Base-by-base conservation (phyloP, 2,329 filamentous ascomycete species). In the Phoma sp. region DNA sequence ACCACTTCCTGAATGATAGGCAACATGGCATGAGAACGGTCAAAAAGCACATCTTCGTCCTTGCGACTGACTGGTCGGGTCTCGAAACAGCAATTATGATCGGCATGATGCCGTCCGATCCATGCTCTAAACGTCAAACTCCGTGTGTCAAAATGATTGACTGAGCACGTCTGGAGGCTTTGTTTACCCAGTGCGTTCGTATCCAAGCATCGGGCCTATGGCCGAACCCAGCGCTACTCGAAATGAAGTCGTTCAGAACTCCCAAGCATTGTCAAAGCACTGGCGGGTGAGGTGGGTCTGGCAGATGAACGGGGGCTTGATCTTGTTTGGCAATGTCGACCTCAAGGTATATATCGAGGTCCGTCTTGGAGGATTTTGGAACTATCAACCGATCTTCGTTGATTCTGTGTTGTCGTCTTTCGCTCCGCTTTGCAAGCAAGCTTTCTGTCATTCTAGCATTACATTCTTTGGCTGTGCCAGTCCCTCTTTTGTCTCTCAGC, bases 401-500 rank as follows among this genome's bases (percentile, higher is more conserved):
- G 52, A 58, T 51, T 52, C 25, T 55, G 53, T 55, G 49, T 43
- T 50, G 24, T 36, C 48, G 6, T 52, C 38, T 52, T 55, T 56
- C 55, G 50, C 43, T 57, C 48, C 43, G 48, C 43, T 51, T 51
- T 57, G 47, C 38, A 51, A 57, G 53, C 53, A 47, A 39, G n/a
- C 27, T 51, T 44, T 36, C 27, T 54, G 52, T 62, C 51, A 31
- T 36, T 37, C 49, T 54, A 49, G 51, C 54, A 44, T 25, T 60
- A 54, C 57, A 33, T 60, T 60, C 57, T 54, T 60, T 60, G 57
- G 57, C 57, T 60, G 53, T 52, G 57, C 57, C 57, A 60, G 37
- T 55, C 51, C 38, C 21, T 51, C 48, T 44, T 43, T 54, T 33
- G 35, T 49, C 25, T 35, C 41, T 51, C 36, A 55, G 17, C 38